Percentiles rank a stretch among this genome's conserved stretches.
Conservation (phyloP, 345 rosid species). For the Hibiscus trionum region DNA sequence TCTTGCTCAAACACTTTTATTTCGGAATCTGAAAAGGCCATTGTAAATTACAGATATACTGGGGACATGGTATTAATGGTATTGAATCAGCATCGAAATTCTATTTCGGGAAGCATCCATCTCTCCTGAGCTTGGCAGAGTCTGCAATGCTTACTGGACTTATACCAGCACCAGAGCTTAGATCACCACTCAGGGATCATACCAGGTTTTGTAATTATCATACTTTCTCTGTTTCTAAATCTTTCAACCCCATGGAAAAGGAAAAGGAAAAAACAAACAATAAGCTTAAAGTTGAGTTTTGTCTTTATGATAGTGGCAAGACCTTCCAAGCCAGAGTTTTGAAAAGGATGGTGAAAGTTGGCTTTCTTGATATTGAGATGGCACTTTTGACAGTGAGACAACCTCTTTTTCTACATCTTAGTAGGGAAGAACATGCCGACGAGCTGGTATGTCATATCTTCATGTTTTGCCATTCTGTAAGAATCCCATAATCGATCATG, state of each 20-base stretch:
- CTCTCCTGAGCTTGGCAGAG: slow-evolving; percentile 24
- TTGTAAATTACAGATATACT: slow-evolving; percentile 6
- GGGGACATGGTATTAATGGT: slow-evolving; percentile 22
- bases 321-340: slow-evolving; percentile 28
- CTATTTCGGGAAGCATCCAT: slow-evolving; percentile 27
- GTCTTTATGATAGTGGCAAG: slow-evolving; percentile 16
- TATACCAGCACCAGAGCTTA: slow-evolving; percentile 25
- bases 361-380: slow-evolving; percentile 16
- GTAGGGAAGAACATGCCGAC: slow-evolving; percentile 9
- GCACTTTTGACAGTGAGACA: slow-evolving; percentile 16
- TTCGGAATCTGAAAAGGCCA: not conserved
- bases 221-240: not conserved
- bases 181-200: slow-evolving; percentile 20
- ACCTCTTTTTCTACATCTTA: slow-evolving; percentile 8
- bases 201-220: slow-evolving; percentile 16
- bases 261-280: not conserved
- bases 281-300: not conserved
- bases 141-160: slow-evolving; percentile 26
- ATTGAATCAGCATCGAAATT: slow-evolving; percentile 24
- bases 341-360: slow-evolving; percentile 27
- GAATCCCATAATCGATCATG: not conserved
- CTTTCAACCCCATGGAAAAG: not conserved
- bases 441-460: slow-evolving; percentile 11
- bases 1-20: not conserved
- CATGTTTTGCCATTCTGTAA: not conserved